A percentile compares a stretch with the other conserved stretches of the same genome.
These are phyloP conservation scores for Selaginella tamariscina DNA, from an alignment of 75 land plant genomes.

Conservation along the genomic window DNA sequence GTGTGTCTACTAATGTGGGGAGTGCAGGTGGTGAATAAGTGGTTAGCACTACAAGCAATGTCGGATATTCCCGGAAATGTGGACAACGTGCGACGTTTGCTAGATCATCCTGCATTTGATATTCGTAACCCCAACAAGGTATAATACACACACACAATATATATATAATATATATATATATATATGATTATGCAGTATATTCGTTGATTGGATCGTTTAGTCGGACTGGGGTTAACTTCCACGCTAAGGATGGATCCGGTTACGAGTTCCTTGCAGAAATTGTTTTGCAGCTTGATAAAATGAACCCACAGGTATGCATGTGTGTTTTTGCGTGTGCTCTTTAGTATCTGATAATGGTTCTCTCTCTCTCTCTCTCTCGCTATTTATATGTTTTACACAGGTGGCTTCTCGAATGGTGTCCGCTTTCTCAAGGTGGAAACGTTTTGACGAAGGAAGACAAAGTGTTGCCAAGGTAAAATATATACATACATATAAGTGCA, in stretches of 20 bases:
- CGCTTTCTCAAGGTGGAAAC: conserved; percentile 90
- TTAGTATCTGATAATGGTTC: too few relatives aligned
- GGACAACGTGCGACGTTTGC: conserved; percentile 51
- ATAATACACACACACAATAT: too few relatives aligned
- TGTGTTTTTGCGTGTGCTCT: conserved; percentile 11
- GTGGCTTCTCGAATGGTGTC: conserved; percentile 96
- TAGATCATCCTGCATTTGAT: conserved; percentile 90
- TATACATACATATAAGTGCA: not conserved
- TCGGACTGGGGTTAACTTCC: conserved; percentile 79
- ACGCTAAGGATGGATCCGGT: conserved; percentile 95
- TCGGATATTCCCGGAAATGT: conserved; percentile 89
- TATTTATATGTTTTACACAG: too few relatives aligned
- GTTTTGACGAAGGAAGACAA: conserved; percentile 76
- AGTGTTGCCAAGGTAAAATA: conserved; percentile 55
- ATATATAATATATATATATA: too few relatives aligned
- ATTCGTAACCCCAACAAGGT: conserved; percentile 92
- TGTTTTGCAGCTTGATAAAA: conserved; percentile 71
- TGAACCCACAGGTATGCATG: conserved; percentile 77
- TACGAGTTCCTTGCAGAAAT: conserved; percentile 81
- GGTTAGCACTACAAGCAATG: conserved; percentile 88
- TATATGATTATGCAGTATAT: conserved; percentile 42
- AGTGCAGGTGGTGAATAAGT: conserved; percentile 85
- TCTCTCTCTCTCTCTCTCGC: too few relatives aligned
- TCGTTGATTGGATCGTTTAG: conserved; percentile 86
- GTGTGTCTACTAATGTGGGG: too few relatives aligned